Base-by-base conservation (phyloP, 106 monocot genomes). In the Allium sativum region DNA sequence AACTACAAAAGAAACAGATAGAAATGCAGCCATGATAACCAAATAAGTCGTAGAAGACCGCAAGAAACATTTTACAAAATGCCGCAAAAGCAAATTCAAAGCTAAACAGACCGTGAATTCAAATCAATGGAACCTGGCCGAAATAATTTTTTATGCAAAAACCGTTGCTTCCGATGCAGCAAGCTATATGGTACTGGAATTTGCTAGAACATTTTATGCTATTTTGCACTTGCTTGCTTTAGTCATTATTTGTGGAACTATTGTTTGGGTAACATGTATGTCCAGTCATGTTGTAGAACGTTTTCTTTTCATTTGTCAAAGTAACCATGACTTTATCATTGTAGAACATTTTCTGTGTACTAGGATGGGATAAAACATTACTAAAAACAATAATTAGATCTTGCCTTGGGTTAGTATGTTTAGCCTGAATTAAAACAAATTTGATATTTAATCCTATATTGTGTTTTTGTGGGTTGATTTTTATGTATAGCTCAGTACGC, bases 231-330 rank as follows among this genome's bases (percentile, higher is more conserved):
- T 93, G 42, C 56, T 85, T 17, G 93, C 67, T 18, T 75, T 83
- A 17, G 78, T 80, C 4, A 44, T 71, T 53, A 83, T 83, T 18
- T 93, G 81, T 69, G 89, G 89, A 18, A 56, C 78, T 43, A 73
- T 70, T 48, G 52, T 83, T 51, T 93, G 93, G 93, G 93, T 93
- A 72, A 85, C 89, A 18, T 93, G 89, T 61, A 73, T 78, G 54
- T 89, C 93, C 20, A 85, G 82, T 68, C 78, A 89, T 55, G 85
- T 93, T 46, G n/a, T n/a, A n/a, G n/a, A n/a, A n/a, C n/a, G n/a
- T n/a, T n/a, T n/a, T n/a, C n/a, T n/a, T n/a, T n/a, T n/a, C n/a
- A n/a, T n/a, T n/a, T n/a, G n/a, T n/a, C n/a, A n/a, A n/a, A n/a
- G n/a, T n/a, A n/a, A n/a, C n/a, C n/a, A n/a, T n/a, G n/a, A n/a